Percentiles rank a stretch among this genome's conserved stretches.
phyloP scores from a whole-genome alignment of 441 rosid genomes.

The Kokia cookei region DNA sequence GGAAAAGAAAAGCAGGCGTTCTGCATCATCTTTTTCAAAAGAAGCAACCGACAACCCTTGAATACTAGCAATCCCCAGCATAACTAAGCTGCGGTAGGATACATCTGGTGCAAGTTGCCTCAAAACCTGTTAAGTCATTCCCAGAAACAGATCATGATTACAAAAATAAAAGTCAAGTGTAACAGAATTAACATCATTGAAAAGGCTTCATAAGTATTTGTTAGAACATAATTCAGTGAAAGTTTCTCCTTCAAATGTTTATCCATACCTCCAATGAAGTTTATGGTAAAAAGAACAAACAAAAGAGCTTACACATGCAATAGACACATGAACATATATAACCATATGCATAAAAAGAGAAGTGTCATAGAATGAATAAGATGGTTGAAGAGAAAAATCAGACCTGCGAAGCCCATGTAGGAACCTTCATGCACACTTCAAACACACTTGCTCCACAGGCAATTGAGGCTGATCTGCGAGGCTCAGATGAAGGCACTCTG shows the following conservation, averaged over 20 bases:
- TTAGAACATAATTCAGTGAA: background rate
- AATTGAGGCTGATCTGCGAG: slow-evolving; percentile 82
- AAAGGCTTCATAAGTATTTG: background rate
- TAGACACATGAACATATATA: background rate
- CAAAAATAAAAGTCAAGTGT: background rate
- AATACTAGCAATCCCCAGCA: slow-evolving; percentile 89
- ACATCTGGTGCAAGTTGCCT: slow-evolving; percentile 91
- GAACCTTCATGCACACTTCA: slow-evolving; percentile 92
- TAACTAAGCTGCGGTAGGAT: slow-evolving; percentile 80
- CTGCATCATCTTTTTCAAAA: slow-evolving; percentile 91
- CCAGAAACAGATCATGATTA: slow-evolving; percentile 3
- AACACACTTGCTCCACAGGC: slow-evolving; percentile 94
- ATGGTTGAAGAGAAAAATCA: slow-evolving; percentile 13
- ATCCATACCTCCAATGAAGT: background rate
- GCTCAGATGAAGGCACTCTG: slow-evolving; percentile 51
- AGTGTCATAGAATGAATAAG: background rate
- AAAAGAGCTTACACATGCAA: background rate
- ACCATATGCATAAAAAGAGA: background rate
- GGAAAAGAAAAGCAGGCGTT: slow-evolving; percentile 84
- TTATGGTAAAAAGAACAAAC: background rate
- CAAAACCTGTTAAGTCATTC: slow-evolving; percentile 50
- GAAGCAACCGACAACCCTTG: slow-evolving; percentile 96
- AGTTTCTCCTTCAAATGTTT: background rate
- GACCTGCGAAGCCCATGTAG: slow-evolving; percentile 98
- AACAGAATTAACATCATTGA: background rate